Conservation (phyloP, 371 early-diverging fungal species). For the Gilbertella persicaria region DNA sequence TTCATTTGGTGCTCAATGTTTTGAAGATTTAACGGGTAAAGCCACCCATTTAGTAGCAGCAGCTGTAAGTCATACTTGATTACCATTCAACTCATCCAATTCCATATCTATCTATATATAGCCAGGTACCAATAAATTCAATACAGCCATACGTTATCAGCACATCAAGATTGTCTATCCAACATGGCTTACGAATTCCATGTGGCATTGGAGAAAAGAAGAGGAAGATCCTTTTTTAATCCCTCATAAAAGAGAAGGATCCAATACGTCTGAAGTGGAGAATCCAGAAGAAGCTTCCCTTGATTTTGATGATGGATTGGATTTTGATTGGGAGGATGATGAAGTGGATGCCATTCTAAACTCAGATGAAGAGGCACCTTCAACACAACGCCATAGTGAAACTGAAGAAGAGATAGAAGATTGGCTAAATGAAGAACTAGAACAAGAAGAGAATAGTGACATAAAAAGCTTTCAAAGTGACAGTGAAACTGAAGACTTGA, state of each 20-base stretch:
- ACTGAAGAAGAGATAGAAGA: background rate
- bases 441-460: background rate
- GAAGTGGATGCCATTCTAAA: slow-evolving; percentile 47
- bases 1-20: slow-evolving; percentile 72
- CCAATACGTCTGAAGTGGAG: slow-evolving; percentile 31
- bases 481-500: background rate
- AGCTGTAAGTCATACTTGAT: slow-evolving; percentile 50
- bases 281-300: slow-evolving; percentile 42
- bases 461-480: background rate
- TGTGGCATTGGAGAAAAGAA: slow-evolving; percentile 55
- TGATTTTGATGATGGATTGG: slow-evolving; percentile 45
- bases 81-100: background rate
- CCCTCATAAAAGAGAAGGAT: slow-evolving; percentile 1
- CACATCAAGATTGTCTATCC: slow-evolving; percentile 54
- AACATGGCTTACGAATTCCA: slow-evolving; percentile 66
- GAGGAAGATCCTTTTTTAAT: slow-evolving; percentile 54
- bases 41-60: slow-evolving; percentile 81
- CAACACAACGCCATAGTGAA: too few species aligned
- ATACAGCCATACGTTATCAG: slow-evolving; percentile 43
- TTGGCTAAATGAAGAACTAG: background rate
- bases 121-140: slow-evolving; percentile 64
- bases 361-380: slow-evolving; percentile 14
- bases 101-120: too few species aligned
- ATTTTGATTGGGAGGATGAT: slow-evolving; percentile 57
- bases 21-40: slow-evolving; percentile 46